A percentile compares a stretch with the other conserved stretches of the same genome.
Evolutionary conservation across 2,329 filamentous ascomycete genomes (phyloP).

Genomic region (Aspergillus unguis): DNA sequence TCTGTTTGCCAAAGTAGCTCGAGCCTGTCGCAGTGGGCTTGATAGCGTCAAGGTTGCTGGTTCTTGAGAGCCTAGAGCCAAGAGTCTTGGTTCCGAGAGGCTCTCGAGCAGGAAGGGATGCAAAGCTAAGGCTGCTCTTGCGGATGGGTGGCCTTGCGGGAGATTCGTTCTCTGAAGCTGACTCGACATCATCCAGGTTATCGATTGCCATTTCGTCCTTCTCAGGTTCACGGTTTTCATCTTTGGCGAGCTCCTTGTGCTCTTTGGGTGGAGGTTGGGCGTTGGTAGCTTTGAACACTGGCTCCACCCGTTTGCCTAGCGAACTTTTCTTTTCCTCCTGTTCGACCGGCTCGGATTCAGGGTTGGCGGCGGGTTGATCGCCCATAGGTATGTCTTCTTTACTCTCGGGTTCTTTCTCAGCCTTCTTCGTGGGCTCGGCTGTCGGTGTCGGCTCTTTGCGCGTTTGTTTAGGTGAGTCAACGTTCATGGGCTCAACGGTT

Average conservation of each 20-base stretch:
- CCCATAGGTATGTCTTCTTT: not conserved
- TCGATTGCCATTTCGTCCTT: slow-evolving; percentile 35
- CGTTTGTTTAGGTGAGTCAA: slow-evolving; percentile 25
- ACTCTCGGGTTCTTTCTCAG: slow-evolving; percentile 1
- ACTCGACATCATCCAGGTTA: slow-evolving; percentile 46
- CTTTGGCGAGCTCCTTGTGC: slow-evolving; percentile 19
- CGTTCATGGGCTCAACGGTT: slow-evolving; percentile 37
- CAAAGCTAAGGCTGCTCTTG: slow-evolving; percentile 94
- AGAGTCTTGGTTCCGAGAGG: slow-evolving; percentile 84
- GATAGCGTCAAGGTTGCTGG: slow-evolving; percentile 69
- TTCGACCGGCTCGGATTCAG: not conserved
- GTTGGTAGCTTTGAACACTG: slow-evolving; percentile 17
- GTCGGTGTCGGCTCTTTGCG: slow-evolving; percentile 17
- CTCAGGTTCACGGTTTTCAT: slow-evolving; percentile 12
- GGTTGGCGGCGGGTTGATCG: not conserved
- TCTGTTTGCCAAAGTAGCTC: slow-evolving; percentile 71
- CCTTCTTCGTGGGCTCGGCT: slow-evolving; percentile 10
- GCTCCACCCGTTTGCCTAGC: slow-evolving; percentile 8
- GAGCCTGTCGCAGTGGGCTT: slow-evolving; percentile 52
- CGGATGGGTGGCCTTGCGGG: slow-evolving; percentile 66
- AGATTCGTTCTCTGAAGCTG: slow-evolving; percentile 47
- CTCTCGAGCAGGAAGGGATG: slow-evolving; percentile 85
- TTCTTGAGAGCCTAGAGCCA: slow-evolving; percentile 67
- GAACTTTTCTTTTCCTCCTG: slow-evolving; percentile 14
- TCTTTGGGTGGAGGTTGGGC: slow-evolving; percentile 12